Conservation (phyloP, 2,329 filamentous ascomycete species). For the Colletotrichum phormii region DNA sequence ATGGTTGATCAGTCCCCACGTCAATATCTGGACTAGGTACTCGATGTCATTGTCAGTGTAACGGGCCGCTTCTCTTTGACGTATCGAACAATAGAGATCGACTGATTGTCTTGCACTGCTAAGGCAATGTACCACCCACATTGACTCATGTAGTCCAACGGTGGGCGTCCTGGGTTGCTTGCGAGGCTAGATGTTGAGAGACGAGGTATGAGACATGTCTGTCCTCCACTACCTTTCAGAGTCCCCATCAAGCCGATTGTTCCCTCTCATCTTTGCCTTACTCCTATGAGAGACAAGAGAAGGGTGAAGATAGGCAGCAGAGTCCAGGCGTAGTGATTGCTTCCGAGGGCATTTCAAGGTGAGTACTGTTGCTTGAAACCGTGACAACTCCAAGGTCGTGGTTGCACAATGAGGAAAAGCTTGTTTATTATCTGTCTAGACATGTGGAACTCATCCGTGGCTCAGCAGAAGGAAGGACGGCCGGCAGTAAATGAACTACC, state of each 20-base stretch:
- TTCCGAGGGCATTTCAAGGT: background rate
- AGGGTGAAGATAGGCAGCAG: background rate
- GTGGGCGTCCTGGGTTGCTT: background rate
- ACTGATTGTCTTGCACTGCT: background rate
- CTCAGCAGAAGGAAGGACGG: background rate
- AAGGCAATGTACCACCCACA: background rate
- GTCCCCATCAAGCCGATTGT: too few species aligned
- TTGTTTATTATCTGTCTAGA: background rate
- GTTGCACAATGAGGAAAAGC: background rate
- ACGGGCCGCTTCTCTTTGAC: background rate
- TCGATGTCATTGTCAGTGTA: background rate
- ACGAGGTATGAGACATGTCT: constrained; percentile 3
- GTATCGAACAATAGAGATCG: background rate
- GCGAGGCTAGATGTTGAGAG: background rate
- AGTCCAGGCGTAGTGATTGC: background rate
- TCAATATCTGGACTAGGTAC: background rate
- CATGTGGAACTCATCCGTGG: background rate
- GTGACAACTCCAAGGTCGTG: background rate
- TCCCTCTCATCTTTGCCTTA: background rate
- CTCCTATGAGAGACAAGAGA: background rate
- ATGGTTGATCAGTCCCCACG: background rate
- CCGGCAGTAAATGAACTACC: background rate
- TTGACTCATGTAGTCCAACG: background rate
- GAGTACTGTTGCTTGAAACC: background rate
- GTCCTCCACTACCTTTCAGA: background rate